Conservation (phyloP, 2,329 filamentous ascomycete genomes). For the Pezizomycotina sp. region DNA sequence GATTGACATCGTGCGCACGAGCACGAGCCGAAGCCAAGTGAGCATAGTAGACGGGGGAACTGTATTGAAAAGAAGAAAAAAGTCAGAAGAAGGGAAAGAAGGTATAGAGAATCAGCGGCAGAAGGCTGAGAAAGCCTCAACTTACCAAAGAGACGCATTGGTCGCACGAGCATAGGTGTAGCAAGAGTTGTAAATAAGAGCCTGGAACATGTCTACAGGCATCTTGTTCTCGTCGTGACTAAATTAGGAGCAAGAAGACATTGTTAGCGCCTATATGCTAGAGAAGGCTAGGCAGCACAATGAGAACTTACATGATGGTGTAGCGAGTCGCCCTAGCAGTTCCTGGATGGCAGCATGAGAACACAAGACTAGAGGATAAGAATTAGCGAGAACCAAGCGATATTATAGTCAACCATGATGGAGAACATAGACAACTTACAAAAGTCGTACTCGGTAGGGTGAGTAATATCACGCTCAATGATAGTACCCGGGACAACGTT, state of each 20-base stretch:
- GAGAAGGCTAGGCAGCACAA: no score
- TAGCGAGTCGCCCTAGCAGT: conserved; percentile 89
- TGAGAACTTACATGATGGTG: conserved; percentile 46
- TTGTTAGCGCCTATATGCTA: conserved; percentile 4
- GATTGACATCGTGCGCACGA: conserved; percentile 46
- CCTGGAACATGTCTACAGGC: conserved; percentile 53
- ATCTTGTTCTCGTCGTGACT: conserved; percentile 56
- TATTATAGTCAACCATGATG: conserved; percentile 32
- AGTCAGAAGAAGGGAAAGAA: conserved; percentile 1
- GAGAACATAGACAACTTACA: conserved; percentile 31
- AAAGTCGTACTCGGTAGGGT: conserved; percentile 82
- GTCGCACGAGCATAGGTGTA: conserved; percentile 89
- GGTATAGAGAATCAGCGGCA: no score
- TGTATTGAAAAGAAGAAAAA: conserved; percentile 18
- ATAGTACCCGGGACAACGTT: conserved; percentile 78
- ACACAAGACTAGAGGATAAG: conserved; percentile 34
- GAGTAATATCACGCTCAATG: conserved; percentile 77
- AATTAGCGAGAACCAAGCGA: conserved; percentile 28
- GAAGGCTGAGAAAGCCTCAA: no score
- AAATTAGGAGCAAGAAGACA: not conserved
- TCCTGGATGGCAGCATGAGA: conserved; percentile 74
- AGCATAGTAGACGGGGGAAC: conserved; percentile 88
- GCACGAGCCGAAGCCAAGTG: conserved; percentile 75
- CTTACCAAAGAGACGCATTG: conserved; percentile 68
- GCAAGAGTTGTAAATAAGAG: conserved; percentile 84